phyloP scores from a whole-genome alignment of 352 stramenopile species.

The Phytophthora aleatoria region DNA sequence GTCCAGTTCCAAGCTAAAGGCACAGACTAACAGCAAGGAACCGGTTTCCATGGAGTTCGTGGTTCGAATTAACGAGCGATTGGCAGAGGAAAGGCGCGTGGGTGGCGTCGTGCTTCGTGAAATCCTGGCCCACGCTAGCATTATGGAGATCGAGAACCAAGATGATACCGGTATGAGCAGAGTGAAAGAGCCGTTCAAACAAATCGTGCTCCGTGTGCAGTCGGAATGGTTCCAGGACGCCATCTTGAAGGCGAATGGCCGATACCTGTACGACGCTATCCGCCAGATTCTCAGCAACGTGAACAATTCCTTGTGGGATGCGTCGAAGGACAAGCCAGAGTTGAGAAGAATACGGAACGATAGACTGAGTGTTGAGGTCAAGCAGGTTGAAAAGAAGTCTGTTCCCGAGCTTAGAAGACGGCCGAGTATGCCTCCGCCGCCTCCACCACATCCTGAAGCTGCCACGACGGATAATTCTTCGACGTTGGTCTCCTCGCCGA shows the following conservation, averaged over 20 bases:
- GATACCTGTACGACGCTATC: conserved; percentile 40
- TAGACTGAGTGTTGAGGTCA: conserved; percentile 3
- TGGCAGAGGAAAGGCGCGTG: conserved; percentile 35
- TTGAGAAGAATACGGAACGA: conserved; percentile 14
- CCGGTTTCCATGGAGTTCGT: conserved; percentile 41
- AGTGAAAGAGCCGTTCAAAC: conserved; percentile 29
- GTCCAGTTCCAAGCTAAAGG: conserved; percentile 10
- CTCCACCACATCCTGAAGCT: conserved; percentile 17
- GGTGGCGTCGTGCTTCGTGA: conserved; percentile 36
- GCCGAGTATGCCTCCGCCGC: conserved; percentile 16
- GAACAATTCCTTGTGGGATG: conserved; percentile 27
- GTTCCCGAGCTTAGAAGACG: conserved; percentile 10
- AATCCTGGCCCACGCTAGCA: conserved; percentile 35
- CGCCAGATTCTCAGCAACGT: conserved; percentile 28
- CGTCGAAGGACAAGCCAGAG: conserved; percentile 30
- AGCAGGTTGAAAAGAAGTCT: conserved; percentile 17
- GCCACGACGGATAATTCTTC: conserved; percentile 2
- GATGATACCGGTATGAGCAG: conserved; percentile 5
- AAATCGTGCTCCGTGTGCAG: conserved; percentile 40
- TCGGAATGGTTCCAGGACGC: conserved; percentile 45
- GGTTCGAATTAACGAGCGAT: conserved; percentile 41
- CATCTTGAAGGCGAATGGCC: conserved; percentile 39
- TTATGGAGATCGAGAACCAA: conserved; percentile 27
- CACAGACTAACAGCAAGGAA: conserved; percentile 17
- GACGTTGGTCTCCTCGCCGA: conserved; percentile 10